Evolutionary conservation across 768 basidiomycete species (phyloP), one percentile per base, ranked within the genome.

Genomic region (Pholiota molesta): DNA sequence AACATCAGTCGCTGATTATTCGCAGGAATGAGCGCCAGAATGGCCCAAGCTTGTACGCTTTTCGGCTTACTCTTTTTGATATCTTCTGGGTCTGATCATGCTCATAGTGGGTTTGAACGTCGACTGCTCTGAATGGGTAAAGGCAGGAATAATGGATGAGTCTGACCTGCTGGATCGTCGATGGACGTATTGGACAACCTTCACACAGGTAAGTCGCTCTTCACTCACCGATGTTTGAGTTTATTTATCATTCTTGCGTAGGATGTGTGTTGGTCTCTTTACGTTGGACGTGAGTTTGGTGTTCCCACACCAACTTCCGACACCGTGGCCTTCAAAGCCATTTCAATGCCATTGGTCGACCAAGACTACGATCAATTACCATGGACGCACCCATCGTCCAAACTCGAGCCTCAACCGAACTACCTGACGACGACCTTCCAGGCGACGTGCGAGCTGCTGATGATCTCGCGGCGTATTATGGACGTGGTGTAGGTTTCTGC

Each of bases 191-290:
- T 87, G 86, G 85, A 80, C 81, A 8, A 84, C 81, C 4, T 86
- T 84, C 70, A 75, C 79, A 42, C 84, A 85, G 72, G 84, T 82
- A 62, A 13, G 70, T 53, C 7, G 1, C 33, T 33, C 33, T 33
- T 39, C 31, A 16, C 29, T 14, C 53, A 1, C 10, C 39, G 44
- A 23, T 42, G 1, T 21, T 35, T 28, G 42, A 13, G 37, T 57
- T 55, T 54, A 49, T 52, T 49, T 52, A 11, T 31, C 14, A 52
- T 62, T 44, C n/a, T n/a, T 52, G 51, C 40, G 21, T 11, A 86
- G 81, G 86, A 88, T 58, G 82, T 86, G 5, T 86, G 84, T 55
- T 88, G 87, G 87, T 85, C 84, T 0, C 74, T 88, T 0, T 87
- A 87, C 55, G 85, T 87, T n/a, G 87, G 87, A 8, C 79, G 87